Base-by-base conservation (phyloP, 2,329 filamentous ascomycete species). In the Diaporthe sp. region DNA sequence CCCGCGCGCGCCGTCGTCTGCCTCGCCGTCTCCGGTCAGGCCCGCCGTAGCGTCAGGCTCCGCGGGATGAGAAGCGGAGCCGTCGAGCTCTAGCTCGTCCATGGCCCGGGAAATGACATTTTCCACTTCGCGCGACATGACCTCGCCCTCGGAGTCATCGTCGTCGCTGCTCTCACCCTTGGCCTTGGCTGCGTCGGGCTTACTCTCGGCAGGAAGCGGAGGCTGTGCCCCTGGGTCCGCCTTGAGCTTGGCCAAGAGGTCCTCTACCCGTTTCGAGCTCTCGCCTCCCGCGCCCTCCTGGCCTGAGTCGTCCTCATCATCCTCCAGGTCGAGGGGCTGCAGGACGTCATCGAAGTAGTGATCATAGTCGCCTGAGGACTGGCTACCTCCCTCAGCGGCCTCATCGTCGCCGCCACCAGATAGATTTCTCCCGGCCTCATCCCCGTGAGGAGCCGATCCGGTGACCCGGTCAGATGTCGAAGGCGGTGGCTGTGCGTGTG, bases 321-420 rank as follows among this genome's bases (percentile, higher is more conserved):
- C 81, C 8, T 83, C 81, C 3, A 83, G 80, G 31, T 82, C 82
- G 12, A 88, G 83, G 39, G 86, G 85, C 2, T 83, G 84, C 3
- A 91, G 83, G 13, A 91, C 83, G 75, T 90, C 88, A 73, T 90
- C 86, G 0, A 91, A 82, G 1, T 86, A 88, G 62, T 86, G 37
- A 39, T 74, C 83, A n/a, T 90, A 88, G 25, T 73, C 71, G n/a
- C 65, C 65, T 1, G 65, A 55, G 46, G 65, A 70, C 65, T 42
- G 65, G 65, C 65, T 70, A 1, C 65, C 65, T 22, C 65, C n/a
- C 17, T 70, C 49, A 15, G 34, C 15, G 8, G 17, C 65, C 77
- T 90, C 88, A 12, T 84, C 83, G 53, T 86, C 85, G 0, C 44
- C 71, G 0, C 44, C 71, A 3, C 85, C 83, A 57, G 83, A 81